Conservation (phyloP, 1,284 basidiomycete genomes). For the Somion occarium region DNA sequence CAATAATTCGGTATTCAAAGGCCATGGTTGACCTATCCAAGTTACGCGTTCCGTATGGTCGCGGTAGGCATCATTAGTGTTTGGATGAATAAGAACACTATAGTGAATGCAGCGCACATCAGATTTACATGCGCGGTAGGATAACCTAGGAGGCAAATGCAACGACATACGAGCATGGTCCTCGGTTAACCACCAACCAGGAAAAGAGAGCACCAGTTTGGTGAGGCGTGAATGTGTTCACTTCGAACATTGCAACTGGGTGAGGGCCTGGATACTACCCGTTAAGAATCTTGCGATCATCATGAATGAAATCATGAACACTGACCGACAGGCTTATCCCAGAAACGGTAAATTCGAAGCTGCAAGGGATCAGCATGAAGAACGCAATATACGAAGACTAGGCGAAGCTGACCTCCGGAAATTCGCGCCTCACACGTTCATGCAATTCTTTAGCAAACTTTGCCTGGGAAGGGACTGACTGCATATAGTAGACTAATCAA, state of each 20-base stretch:
- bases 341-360: slow-evolving; percentile 61
- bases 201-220: slow-evolving; percentile 64
- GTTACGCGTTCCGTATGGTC: slow-evolving; percentile 64
- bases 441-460: slow-evolving; percentile 57
- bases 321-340: slow-evolving; percentile 58
- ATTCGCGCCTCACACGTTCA: slow-evolving; percentile 60
- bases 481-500: slow-evolving; percentile 58
- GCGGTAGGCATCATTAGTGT: slow-evolving; percentile 51
- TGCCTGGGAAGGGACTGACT: slow-evolving; percentile 37
- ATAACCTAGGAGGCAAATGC: background rate
- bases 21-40: slow-evolving; percentile 68
- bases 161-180: slow-evolving; percentile 56
- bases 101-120: background rate
- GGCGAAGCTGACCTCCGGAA: slow-evolving; percentile 51
- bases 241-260: slow-evolving; percentile 66
- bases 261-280: slow-evolving; percentile 59
- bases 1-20: slow-evolving; percentile 31
- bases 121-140: background rate
- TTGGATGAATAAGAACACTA: slow-evolving; percentile 72
- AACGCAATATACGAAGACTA: background rate
- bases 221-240: slow-evolving; percentile 61
- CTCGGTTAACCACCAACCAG: slow-evolving; percentile 60
- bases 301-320: background rate
- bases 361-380: slow-evolving; percentile 21
- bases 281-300: background rate